A percentile compares a stretch with the other conserved stretches of the same genome.
Evolutionary conservation across 345 rosid genomes (phyloP).

Genomic region (Euclidium syriacum): DNA sequence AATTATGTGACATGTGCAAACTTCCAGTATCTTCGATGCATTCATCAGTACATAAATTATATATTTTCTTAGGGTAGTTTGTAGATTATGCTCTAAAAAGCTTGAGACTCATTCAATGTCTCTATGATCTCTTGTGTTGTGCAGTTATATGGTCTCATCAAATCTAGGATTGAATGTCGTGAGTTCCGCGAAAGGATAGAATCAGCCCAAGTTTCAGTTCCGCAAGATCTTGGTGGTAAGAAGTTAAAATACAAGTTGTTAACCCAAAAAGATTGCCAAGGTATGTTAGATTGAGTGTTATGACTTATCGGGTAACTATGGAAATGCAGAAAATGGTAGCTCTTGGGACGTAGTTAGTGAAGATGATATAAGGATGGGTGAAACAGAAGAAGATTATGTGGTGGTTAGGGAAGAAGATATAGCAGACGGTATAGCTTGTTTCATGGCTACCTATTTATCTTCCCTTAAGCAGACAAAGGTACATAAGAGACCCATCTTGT

Average conservation of each 20-base stretch:
- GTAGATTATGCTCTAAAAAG: no score
- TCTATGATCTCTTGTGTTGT: neutral
- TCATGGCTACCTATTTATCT: constrained; percentile 82
- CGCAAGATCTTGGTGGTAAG: constrained; percentile 45
- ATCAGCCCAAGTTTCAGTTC: constrained; percentile 45
- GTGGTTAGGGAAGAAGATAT: constrained; percentile 94
- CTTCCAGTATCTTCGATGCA: no score
- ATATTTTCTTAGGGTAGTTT: no score
- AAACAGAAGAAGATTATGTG: constrained; percentile 69
- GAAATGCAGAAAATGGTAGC: constrained; percentile 57
- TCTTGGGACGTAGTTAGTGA: constrained; percentile 80
- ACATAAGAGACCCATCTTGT: constrained; percentile 2
- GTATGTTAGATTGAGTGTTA: no score
- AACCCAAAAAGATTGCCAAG: no score
- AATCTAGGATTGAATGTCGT: constrained; percentile 71
- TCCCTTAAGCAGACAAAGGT: constrained; percentile 93
- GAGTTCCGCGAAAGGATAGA: constrained; percentile 74
- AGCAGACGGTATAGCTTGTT: constrained; percentile 88
- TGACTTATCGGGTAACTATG: constrained; percentile 17
- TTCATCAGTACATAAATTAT: no score
- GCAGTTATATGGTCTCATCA: constrained; percentile 85
- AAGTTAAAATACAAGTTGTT: no score
- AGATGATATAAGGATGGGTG: constrained; percentile 51
- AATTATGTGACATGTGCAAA: no score
- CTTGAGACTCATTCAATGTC: neutral